Conservation (phyloP, 2,329 filamentous ascomycete genomes). For the Pseudofabraea citricarpa region DNA sequence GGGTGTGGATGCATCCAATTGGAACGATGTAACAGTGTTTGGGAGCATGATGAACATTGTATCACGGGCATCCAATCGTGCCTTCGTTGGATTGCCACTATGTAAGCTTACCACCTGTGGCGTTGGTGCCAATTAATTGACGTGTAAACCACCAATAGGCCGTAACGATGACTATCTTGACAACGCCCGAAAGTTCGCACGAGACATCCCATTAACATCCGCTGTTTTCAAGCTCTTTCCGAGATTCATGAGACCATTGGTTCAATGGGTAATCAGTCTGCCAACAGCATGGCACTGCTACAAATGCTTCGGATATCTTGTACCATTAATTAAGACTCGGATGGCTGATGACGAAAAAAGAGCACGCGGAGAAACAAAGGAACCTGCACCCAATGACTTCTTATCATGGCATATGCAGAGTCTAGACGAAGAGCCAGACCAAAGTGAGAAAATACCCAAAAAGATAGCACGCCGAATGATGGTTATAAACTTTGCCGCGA, state of each 20-base stretch:
- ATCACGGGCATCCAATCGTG: slow-evolving; percentile 35
- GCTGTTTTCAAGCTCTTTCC: slow-evolving; percentile 22
- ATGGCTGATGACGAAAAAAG: slow-evolving; percentile 4
- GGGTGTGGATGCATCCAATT: slow-evolving; percentile 29
- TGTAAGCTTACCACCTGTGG: slow-evolving; percentile 20
- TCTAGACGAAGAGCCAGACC: slow-evolving; percentile 11
- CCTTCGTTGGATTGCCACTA: slow-evolving; percentile 38
- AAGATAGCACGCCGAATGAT: slow-evolving; percentile 25
- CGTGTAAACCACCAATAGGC: slow-evolving; percentile 4
- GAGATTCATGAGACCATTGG: slow-evolving; percentile 20
- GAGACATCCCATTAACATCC: slow-evolving; percentile 25
- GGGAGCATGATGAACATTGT: slow-evolving; percentile 32
- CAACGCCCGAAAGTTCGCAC: slow-evolving; percentile 24
- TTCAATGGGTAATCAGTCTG: slow-evolving; percentile 21
- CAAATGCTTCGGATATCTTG: slow-evolving; percentile 17
- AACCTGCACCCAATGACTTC: slow-evolving; percentile 19
- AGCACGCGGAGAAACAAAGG: too few relatives aligned
- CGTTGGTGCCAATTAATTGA: neutral
- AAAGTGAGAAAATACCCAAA: slow-evolving; percentile 11
- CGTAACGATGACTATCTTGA: slow-evolving; percentile 27
- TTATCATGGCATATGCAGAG: slow-evolving; percentile 21
- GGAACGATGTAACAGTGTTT: slow-evolving; percentile 24
- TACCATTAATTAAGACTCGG: slow-evolving; percentile 23
- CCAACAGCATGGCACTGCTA: slow-evolving; percentile 23
- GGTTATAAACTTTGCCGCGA: slow-evolving; percentile 27